Percentiles rank a stretch among this genome's conserved stretches.
These are phyloP conservation scores for Nannizzia gypsea DNA, from an alignment of 2,329 filamentous ascomycete genomes.

Conservation along the genomic window DNA sequence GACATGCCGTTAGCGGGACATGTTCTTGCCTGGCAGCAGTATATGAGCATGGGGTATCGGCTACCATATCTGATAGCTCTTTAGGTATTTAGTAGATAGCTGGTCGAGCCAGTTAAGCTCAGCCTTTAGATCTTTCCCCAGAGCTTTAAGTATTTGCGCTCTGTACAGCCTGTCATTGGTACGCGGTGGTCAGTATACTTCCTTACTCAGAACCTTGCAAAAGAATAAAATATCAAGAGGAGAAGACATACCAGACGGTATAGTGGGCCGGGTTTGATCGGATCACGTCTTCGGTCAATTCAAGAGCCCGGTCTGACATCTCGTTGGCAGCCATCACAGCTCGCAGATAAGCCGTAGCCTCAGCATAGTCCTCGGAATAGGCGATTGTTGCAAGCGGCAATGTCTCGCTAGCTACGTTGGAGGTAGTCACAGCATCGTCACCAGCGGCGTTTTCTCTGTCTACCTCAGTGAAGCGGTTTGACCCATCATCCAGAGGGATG, in stretches of 20 bases:
- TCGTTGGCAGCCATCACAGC: conserved; percentile 87
- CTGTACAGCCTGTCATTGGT: conserved; percentile 57
- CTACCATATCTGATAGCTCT: conserved; percentile 98
- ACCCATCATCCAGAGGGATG: conserved; percentile 67
- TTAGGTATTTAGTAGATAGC: conserved; percentile 70
- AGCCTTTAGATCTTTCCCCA: conserved; percentile 52
- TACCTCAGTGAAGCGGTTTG: conserved; percentile 15
- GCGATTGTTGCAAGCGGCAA: conserved; percentile 81
- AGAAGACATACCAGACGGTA: conserved; percentile 71
- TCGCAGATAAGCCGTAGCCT: conserved; percentile 86
- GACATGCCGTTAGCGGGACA: neutral
- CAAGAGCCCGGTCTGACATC: conserved; percentile 63
- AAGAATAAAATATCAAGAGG: neutral
- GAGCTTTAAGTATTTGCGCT: conserved; percentile 59
- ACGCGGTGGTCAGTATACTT: neutral
- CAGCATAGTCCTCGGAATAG: conserved; percentile 78
- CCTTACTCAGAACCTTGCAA: too few relatives aligned
- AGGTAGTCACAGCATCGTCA: neutral
- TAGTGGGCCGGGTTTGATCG: conserved; percentile 92
- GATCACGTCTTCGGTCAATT: conserved; percentile 81
- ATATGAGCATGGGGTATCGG: neutral
- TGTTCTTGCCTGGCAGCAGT: neutral
- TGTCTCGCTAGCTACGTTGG: conserved; percentile 16
- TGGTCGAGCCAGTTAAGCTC: conserved; percentile 81
- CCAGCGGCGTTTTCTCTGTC: neutral